Evolutionary conservation across 1,284 basidiomycete genomes (phyloP).

Genomic region (Pyrrhoderma lamaoense): DNA sequence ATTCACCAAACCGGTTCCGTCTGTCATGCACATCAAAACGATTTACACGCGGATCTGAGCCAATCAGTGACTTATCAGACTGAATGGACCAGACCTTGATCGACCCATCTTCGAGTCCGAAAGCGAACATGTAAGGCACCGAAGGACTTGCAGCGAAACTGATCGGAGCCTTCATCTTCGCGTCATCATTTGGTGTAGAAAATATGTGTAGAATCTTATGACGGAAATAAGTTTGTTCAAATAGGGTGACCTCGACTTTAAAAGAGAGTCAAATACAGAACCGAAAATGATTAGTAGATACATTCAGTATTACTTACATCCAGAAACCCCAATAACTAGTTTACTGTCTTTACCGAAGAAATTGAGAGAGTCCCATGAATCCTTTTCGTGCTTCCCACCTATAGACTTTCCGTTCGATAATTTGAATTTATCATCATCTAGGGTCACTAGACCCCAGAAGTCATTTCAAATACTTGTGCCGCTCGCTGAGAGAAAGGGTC

Average conservation of each 20-base stretch:
- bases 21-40: neutral
- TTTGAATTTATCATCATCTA: no score
- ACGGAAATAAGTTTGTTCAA: neutral
- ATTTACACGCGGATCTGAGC: neutral
- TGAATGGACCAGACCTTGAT: slow-evolving; percentile 4
- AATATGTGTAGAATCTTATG: neutral
- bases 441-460: no score
- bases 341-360: neutral
- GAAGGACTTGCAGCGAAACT: neutral
- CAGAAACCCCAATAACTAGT: neutral
- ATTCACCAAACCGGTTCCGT: neutral
- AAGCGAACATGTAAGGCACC: slow-evolving; percentile 3
- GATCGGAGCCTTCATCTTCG: neutral
- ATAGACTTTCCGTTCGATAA: neutral
- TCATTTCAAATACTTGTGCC: no score
- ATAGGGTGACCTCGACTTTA: no score
- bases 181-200: neutral
- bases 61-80: neutral
- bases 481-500: no score
- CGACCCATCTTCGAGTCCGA: neutral
- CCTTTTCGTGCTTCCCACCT: neutral
- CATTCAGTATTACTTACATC: neutral
- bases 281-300: no score
- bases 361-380: neutral
- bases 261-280: no score